A percentile compares a stretch with the other conserved stretches of the same genome.
These are phyloP conservation scores for Hypoxylon sp. DNA, from an alignment of 2,329 filamentous ascomycete species.

Conservation along the genomic window DNA sequence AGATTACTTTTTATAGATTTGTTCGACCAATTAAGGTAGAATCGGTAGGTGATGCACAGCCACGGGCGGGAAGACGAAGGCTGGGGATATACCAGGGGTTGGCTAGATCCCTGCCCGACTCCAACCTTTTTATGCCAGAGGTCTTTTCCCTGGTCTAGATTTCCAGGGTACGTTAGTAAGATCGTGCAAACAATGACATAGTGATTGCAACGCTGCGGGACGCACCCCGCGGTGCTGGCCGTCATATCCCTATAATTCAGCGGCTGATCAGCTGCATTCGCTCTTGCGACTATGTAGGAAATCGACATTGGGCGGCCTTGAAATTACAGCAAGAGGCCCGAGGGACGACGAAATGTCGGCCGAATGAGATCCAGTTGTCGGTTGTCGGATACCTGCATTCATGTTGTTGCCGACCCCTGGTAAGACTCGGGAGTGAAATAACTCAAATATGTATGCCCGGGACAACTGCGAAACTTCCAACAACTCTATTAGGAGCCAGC, in stretches of 20 bases:
- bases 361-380: conserved; percentile 12
- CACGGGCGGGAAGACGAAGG: conserved; percentile 37
- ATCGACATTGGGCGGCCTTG: not conserved
- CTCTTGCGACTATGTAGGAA: not conserved
- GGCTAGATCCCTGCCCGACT: conserved; percentile 13
- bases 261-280: not conserved
- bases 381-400: conserved; percentile 24
- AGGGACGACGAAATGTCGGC: conserved; percentile 16
- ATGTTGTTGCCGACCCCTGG: conserved; percentile 16
- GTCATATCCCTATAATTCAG: conserved; percentile 16
- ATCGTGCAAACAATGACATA: conserved; percentile 38
- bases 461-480: conserved; percentile 10
- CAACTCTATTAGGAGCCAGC: conserved; percentile 33
- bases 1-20: conserved; percentile 48
- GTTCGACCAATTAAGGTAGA: conserved; percentile 42
- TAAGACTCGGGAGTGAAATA: conserved; percentile 15
- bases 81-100: conserved; percentile 10
- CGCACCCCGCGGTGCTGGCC: conserved; percentile 21
- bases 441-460: conserved; percentile 17
- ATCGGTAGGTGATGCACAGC: conserved; percentile 41
- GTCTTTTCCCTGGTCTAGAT: conserved; percentile 30
- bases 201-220: conserved; percentile 22
- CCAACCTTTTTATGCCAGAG: conserved; percentile 23
- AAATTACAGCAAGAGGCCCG: not conserved
- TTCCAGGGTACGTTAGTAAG: conserved; percentile 10